These are phyloP conservation scores for Metarhizium sp. DNA, from an alignment of 2,329 filamentous ascomycete species.

Conservation along the genomic window DNA sequence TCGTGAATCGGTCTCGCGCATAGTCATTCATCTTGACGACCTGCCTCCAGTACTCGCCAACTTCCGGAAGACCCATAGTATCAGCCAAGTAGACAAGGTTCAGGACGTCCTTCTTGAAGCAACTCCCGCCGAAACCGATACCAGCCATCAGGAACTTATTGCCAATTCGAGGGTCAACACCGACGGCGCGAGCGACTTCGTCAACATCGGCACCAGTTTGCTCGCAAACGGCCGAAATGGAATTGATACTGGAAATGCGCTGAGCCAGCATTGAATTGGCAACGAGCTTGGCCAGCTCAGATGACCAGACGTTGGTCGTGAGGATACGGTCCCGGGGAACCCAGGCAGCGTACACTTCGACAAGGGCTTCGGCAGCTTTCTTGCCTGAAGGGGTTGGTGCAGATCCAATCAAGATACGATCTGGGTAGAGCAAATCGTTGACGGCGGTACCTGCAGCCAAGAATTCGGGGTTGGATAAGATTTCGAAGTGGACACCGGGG, in stretches of 20 bases:
- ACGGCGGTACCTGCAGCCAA: conserved; percentile 70
- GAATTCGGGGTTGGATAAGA: conserved; percentile 76
- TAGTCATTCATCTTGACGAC: conserved; percentile 72
- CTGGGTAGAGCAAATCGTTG: conserved; percentile 58
- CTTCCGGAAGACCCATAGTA: conserved; percentile 57
- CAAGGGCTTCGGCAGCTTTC: conserved; percentile 53
- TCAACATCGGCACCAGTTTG: conserved; percentile 66
- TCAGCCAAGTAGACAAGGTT: conserved; percentile 67
- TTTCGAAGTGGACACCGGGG: conserved; percentile 59
- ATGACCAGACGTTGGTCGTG: conserved; percentile 66
- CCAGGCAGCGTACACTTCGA: conserved; percentile 61
- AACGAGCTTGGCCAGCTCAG: conserved; percentile 69
- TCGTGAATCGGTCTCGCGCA: conserved; percentile 59
- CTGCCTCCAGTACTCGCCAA: conserved; percentile 65
- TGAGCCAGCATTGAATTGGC: conserved; percentile 76
- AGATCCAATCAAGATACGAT: conserved; percentile 68
- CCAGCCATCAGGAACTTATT: conserved; percentile 64
- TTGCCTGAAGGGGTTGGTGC: conserved; percentile 49
- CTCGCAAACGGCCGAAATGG: conserved; percentile 72
- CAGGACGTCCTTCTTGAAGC: conserved; percentile 74
- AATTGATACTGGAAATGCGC: conserved; percentile 73
- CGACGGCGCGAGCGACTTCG: conserved; percentile 59
- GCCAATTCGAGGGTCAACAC: conserved; percentile 63
- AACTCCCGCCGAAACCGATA: conserved; percentile 71
- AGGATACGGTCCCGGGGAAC: conserved; percentile 58